A percentile compares a stretch with the other conserved stretches of the same genome.
phyloP scores from a whole-genome alignment of 768 basidiomycete species.

The Hericium coralloides region DNA sequence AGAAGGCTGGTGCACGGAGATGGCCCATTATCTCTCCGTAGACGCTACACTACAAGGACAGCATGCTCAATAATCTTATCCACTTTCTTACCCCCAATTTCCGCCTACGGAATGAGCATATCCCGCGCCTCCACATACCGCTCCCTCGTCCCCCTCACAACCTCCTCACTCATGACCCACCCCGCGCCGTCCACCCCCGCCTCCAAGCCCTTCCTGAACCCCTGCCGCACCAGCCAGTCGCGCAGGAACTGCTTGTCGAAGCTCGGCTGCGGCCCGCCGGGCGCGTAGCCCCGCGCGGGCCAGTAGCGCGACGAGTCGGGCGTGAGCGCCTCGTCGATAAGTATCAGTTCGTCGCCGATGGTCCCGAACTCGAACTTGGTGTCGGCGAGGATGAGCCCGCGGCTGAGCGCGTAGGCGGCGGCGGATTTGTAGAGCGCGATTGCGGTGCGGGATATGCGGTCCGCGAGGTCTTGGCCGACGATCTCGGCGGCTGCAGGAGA shows the following conservation, averaged over 20 bases:
- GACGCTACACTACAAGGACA: too few relatives aligned
- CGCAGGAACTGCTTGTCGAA: slow-evolving; percentile 97
- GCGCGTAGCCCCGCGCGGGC: slow-evolving; percentile 66
- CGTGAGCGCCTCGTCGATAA: slow-evolving; percentile 95
- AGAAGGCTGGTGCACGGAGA: too few relatives aligned
- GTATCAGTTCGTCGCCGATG: slow-evolving; percentile 52
- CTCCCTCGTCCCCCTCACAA: slow-evolving; percentile 67
- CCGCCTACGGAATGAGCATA: slow-evolving; percentile 27
- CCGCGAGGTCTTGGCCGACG: slow-evolving; percentile 57
- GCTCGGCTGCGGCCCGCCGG: slow-evolving; percentile 74
- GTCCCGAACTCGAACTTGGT: slow-evolving; percentile 99
- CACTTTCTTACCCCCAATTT: neutral
- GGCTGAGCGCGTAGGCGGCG: slow-evolving; percentile 57
- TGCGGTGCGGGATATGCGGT: slow-evolving; percentile 48
- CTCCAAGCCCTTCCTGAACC: slow-evolving; percentile 76
- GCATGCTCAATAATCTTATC: neutral
- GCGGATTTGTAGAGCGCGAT: slow-evolving; percentile 67
- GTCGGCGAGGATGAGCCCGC: slow-evolving; percentile 91
- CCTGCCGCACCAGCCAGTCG: slow-evolving; percentile 73
- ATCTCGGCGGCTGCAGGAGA: slow-evolving; percentile 46
- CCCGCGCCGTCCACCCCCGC: slow-evolving; percentile 62
- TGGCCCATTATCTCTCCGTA: too few relatives aligned
- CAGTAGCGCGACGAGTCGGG: slow-evolving; percentile 98
- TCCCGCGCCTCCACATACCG: slow-evolving; percentile 76
- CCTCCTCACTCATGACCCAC: slow-evolving; percentile 68